Base-by-base conservation (phyloP, 2,329 filamentous ascomycete species). In the Neoascochyta sp. region DNA sequence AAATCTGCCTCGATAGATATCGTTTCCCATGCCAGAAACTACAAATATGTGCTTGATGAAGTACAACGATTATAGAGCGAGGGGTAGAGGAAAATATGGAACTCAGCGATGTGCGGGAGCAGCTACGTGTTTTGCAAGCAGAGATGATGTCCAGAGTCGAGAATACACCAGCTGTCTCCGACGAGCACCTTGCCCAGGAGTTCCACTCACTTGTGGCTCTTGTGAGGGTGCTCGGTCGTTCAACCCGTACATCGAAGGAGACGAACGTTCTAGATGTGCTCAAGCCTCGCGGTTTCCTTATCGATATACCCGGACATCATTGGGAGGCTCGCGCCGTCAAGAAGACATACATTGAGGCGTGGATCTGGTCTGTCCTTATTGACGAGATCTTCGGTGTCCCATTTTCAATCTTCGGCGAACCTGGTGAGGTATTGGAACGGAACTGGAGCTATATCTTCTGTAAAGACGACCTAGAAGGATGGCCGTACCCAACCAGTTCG, bases 151-250 rank as follows among this genome's bases (percentile, higher is more conserved):
- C 32, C 0, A 43, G 34, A 15, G 37, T 44, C 0, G 39, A 51
- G 5, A 51, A 44, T 10, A 19, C 39, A 3, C 20, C 39, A 5
- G 15, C 22, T 3, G 14, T 39, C 1, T 17, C 45, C 0, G 51
- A 55, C 25, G 44, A 45, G 1, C 20, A 44, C 9, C 34, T 55
- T 9, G 22, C 24, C 1, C 17, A 32, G 8, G 36, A 40, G 0
- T 53, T 53, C 16, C 36, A 41, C 5, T 10, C 12, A 7, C 21
- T 53, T 1, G 26, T 22, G 7, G 26, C 36, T 3, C 9, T 26
- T 0, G 26, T 55, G 38, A 55, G 48, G 19, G 17, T 25, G 1
- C 10, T 53, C 2, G 49, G 39, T 16, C 44, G 51, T 4, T 9
- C 20, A 0, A 23, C 43, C 7, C 22, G 26, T 3, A 5, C 41